Evolutionary conservation across 805 yeast species (phyloP), one percentile per base, ranked within the genome.

Genomic region (Torulaspora quercuum): DNA sequence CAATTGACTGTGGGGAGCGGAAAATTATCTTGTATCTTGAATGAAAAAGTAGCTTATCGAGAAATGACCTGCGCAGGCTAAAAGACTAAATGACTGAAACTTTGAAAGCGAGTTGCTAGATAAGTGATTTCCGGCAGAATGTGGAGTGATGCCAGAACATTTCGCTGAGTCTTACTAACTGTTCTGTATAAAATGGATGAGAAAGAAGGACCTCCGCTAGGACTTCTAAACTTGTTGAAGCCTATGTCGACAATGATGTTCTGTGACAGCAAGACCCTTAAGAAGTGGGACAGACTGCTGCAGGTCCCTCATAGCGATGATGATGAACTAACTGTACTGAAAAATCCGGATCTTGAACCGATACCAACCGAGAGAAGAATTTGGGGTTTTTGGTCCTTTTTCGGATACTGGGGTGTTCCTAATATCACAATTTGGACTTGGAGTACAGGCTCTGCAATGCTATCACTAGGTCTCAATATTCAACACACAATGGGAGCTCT

Each of bases 401-500:
- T 58, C 10, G 60, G 57, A 5, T 66, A 62, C 32, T 66, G 67
- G 65, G 57, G 61, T 13, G 54, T 65, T 9, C 42, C 64, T 24
- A 56, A 60, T 12, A 50, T 67, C 15, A 56, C 68, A 20, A 55
- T 64, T 21, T 50, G 66, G 46, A 63, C 67, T 5, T 57, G 62
- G 59, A 51, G 65, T 16, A 61, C 64, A 14, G 73, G 68, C 6
- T 53, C 68, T 10, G 57, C 73, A 0, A 43, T 69, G 22, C 39
- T 68, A 5, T 48, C 63, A 2, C 42, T 66, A 6, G 73, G 73
- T 2, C 48, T 67, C 14, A 57, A 59, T 30, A 63, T 67, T 13
- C 61, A 61, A 13, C 62, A 67, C 32, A 50, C 69, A 0, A 65
- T 69, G 68, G 72, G 70, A 15, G 61, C 63, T 9, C 46, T 67